phyloP scores from a whole-genome alignment of 768 basidiomycete species.

The Botryobasidium botryosum region DNA sequence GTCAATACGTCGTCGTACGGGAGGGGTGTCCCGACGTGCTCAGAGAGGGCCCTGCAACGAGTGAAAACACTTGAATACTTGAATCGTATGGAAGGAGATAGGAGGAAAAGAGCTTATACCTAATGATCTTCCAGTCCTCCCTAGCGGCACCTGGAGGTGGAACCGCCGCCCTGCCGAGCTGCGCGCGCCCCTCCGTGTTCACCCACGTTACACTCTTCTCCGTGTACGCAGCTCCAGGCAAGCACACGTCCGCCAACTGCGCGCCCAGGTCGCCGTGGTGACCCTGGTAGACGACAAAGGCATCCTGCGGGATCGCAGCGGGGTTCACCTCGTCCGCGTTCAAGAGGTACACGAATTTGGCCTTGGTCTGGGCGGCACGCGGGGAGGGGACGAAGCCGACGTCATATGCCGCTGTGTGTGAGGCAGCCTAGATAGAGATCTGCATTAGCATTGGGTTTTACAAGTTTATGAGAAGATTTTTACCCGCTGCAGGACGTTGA shows the following conservation, averaged over 20 bases:
- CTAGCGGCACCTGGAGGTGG: conserved; percentile 86
- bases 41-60: conserved; percentile 73
- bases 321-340: conserved; percentile 92
- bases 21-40: conserved; percentile 60
- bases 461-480: conserved; percentile 17
- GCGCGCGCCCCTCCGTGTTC: conserved; percentile 89
- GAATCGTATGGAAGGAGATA: not conserved
- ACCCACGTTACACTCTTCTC: conserved; percentile 87
- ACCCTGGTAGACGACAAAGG: conserved; percentile 97
- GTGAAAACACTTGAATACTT: not conserved
- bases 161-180: conserved; percentile 82
- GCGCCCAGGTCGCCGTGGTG: conserved; percentile 97
- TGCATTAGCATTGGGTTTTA: not conserved
- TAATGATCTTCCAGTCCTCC: conserved; percentile 96
- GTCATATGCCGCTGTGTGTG: conserved; percentile 87
- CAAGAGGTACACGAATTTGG: conserved; percentile 93
- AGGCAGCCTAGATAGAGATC: conserved; percentile 45
- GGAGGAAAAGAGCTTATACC: conserved; percentile 30
- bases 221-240: conserved; percentile 88
- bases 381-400: conserved; percentile 82
- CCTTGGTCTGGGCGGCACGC: conserved; percentile 50
- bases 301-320: conserved; percentile 69
- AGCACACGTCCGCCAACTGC: conserved; percentile 89
- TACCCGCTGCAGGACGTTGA: conserved; percentile 83
- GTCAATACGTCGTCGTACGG: conserved; percentile 79